phyloP scores from a whole-genome alignment of 768 basidiomycete genomes.

The Boletus rex-veris region DNA sequence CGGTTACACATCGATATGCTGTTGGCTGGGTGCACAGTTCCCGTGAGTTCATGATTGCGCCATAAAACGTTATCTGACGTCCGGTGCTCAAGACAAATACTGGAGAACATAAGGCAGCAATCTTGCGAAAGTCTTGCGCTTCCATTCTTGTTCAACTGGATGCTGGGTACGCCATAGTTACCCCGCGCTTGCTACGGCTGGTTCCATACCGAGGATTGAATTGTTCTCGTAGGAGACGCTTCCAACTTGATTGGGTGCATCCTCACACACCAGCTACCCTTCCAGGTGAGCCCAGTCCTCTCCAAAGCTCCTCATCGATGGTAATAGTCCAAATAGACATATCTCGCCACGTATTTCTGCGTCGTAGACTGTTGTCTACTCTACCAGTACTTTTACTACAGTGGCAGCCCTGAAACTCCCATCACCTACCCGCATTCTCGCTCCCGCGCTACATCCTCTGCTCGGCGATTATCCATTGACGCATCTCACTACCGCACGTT shows the following conservation, averaged over 20 bases:
- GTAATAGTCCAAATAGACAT: conserved; percentile 51
- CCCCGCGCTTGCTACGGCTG: not conserved
- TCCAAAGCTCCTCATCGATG: conserved; percentile 3
- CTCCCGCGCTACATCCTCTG: conserved; percentile 40
- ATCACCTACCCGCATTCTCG: conserved; percentile 38
- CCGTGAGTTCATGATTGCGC: conserved; percentile 55
- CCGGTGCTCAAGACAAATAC: conserved; percentile 57
- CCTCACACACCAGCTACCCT: conserved; percentile 89
- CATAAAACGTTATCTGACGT: conserved; percentile 10
- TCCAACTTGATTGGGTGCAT: conserved; percentile 92
- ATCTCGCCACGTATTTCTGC: conserved; percentile 90
- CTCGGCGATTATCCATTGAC: conserved; percentile 50
- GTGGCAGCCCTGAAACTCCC: conserved; percentile 33
- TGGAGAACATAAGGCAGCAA: conserved; percentile 70
- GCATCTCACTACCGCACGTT: conserved; percentile 65
- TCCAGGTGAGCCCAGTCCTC: conserved; percentile 63
- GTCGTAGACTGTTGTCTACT: conserved; percentile 74
- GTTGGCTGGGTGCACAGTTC: conserved; percentile 86
- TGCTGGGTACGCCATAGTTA: conserved; percentile 60
- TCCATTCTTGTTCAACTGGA: conserved; percentile 92
- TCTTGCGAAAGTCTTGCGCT: conserved; percentile 90
- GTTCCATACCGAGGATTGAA: conserved; percentile 4
- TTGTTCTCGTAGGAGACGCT: conserved; percentile 63
- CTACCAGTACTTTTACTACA: conserved; percentile 80
- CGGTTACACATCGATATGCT: conserved; percentile 68